Base-by-base conservation (phyloP, 2,329 filamentous ascomycete species). In the Thermochaetoides dissita region DNA sequence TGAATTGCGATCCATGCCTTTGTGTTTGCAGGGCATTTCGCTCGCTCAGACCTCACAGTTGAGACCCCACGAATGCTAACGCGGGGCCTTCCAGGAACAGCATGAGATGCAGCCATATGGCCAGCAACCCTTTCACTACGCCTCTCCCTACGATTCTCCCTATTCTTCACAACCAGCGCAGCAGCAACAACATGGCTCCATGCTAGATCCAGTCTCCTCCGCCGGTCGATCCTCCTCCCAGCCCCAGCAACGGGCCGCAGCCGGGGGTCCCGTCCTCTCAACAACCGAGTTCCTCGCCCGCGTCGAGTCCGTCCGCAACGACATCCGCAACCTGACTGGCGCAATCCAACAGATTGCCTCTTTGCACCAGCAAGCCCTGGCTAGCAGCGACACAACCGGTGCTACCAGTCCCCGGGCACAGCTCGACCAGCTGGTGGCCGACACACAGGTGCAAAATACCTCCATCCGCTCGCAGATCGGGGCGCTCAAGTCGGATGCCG, bases 381-480 rank as follows among this genome's bases (percentile, higher is more conserved):
- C 73, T 50, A 79, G 78, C 46, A 70, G 78, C 44, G 81, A 85
- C 58, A 63, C 17, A 24, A 34, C 32, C 32, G 32, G 3, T 34
- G 32, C 9, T 12, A 12, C 10, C n/a, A 8, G 17, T 8, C 10
- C 64, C 36, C 58, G 55, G 33, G 68, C 71, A 39, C 72, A 77
- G 60, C 69, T 85, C 24, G 79, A 88, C 60, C 67, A 72, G 53
- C 68, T 81, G 41, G 73, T 85, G 43, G 67, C 77, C 37, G 69
- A 84, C 52, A 86, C 82, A 6, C 79, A 84, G 59, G 65, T 78
- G 49, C 72, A 79, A 55, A 86, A 84, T 63, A 78, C 74, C n/a
- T 68, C 73, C 49, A 84, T 89, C 67, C 80, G 82, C 57, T 79
- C 84, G 56, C 77, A 84, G 63, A 83, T 89, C 66, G 84, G 83